Evolutionary conservation across 2,329 filamentous ascomycete genomes (phyloP), one percentile per base, ranked within the genome.

Genomic region (Lecanicillium sp.): DNA sequence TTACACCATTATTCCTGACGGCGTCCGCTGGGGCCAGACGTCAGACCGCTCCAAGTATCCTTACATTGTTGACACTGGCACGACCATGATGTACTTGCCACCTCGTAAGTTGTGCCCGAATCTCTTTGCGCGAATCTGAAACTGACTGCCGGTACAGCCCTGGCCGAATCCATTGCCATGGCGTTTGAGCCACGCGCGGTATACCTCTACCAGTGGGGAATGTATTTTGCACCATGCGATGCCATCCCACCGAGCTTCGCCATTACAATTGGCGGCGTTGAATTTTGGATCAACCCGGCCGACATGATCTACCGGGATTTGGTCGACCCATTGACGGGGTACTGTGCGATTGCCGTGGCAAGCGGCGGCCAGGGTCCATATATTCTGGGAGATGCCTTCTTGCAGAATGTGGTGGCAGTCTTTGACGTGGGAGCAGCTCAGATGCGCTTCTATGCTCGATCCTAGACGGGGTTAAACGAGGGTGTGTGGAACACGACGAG

Each of bases 1-100:
- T 50, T 75, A 75, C 47, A 73, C 71, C 14, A 63, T 74, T 40
- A 55, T 73, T 34, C 65, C 67, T 1, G 67, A 71, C 40, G 70
- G 68, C 3, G 57, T 71, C 42, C 52, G 54, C 43, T 72, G 60
- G 49, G 69, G 60, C 17, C 54, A 58, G 29, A 64, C 57, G 4
- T 62, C 55, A 3, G 63, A 67, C 43, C 55, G 48, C 14, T 62
- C 55, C 25, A 67, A 63, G 47, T 67, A 64, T 38, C 67, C 67
- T 4, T 71, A 65, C 48, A 69, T 75, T 37, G 56, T 74, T 35
- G 71, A 75, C 51, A 71, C 65, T 13, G 68, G 68, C 22, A 73
- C 71, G 2, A 69, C 70, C 0, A 59, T 72, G 49, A 67, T 65
- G 44, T 68, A 71, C 43, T 51, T 74, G 2, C 70, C 71, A 9